Percentiles rank a stretch among this genome's conserved stretches.
phyloP scores from a whole-genome alignment of 2,329 filamentous ascomycete species.

The Pestalotiopsis sp. region DNA sequence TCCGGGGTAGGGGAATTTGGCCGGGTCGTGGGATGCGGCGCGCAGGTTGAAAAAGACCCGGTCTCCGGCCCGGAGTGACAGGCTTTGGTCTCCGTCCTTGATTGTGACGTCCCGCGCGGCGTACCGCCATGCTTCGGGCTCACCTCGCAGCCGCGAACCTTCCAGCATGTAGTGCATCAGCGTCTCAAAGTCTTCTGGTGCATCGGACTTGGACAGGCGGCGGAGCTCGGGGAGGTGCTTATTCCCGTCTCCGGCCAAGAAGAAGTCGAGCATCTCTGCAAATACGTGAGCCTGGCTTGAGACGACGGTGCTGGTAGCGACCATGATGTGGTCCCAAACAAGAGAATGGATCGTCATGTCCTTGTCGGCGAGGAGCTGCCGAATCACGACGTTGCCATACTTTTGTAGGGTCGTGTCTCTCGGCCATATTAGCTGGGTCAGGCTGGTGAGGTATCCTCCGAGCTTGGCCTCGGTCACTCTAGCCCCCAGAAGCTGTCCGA shows the following conservation, averaged over 20 bases:
- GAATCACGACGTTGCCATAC: constrained; percentile 10
- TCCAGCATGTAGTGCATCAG: constrained; percentile 15
- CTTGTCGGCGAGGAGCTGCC: background rate
- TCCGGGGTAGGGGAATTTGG: constrained; percentile 51
- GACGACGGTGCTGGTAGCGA: constrained; percentile 6
- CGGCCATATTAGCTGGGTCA: background rate
- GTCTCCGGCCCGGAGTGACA: background rate
- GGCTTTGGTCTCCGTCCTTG: constrained; percentile 41
- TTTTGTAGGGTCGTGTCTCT: constrained; percentile 6
- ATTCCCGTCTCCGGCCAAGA: background rate
- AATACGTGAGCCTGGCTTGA: constrained; percentile 5
- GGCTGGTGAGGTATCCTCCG: background rate
- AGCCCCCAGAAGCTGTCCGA: constrained; percentile 27
- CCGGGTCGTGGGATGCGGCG: constrained; percentile 48
- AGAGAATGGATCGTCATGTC: background rate
- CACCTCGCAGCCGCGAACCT: background rate
- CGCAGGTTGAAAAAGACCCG: constrained; percentile 53
- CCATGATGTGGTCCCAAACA: constrained; percentile 6
- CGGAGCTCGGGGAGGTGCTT: constrained; percentile 8
- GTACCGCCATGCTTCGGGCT: background rate
- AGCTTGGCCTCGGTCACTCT: background rate
- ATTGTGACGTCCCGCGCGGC: constrained; percentile 29
- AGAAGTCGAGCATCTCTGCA: constrained; percentile 12
- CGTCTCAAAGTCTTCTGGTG: constrained; percentile 3
- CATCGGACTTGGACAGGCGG: constrained; percentile 8